Base-by-base conservation (phyloP, 148 eudicot genomes). In the Tetragonia tetragonoides region DNA sequence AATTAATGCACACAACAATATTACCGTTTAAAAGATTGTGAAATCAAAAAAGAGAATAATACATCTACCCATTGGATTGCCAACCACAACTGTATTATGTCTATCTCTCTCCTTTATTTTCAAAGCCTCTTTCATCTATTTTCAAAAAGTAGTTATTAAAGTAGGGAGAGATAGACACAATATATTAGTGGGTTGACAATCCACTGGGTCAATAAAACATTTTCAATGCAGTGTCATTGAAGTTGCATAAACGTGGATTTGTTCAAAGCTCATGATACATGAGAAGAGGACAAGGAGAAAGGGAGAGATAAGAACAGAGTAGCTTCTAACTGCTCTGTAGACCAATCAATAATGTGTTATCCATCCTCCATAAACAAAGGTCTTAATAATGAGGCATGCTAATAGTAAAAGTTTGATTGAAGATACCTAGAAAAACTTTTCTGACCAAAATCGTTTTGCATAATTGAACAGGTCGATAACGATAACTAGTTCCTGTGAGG, bases 281-380 rank as follows among this genome's bases (percentile, higher is more conserved):
- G 56, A 0, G 17, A 20, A 40, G 18, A 40, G 47, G 70, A 67
- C 70, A 67, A 67, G 7, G 38, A 70, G 74, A 70, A 51, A 44
- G 61, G 67, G 78, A 42, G 80, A 68, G 20, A 74, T 76, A 76
- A 75, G 67, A 68, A 84, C 66, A 71, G 61, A 68, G 72, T 14
- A 23, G 54, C 28, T 71, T 6, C 74, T 51, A 71, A 71, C 84
- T 78, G 77, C 84, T 79, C 77, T 79, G 78, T 81, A 70, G 87
- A 78, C 80, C 39, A 81, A 77, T 49, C 14, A 49, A 49, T 49
- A 57, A 28, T 28, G 34, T 0, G 34, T 0, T 72, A n/a, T n/a
- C n/a, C 9, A 64, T 37, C 47, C 28, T 39, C 14, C 9, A n/a
- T 20, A 51, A 2, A 57, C 14, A 49, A 49, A 49, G 53, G 1